These are phyloP conservation scores for Vitis labrusca DNA, from an alignment of 164 flowering plant genomes.

Conservation along the genomic window DNA sequence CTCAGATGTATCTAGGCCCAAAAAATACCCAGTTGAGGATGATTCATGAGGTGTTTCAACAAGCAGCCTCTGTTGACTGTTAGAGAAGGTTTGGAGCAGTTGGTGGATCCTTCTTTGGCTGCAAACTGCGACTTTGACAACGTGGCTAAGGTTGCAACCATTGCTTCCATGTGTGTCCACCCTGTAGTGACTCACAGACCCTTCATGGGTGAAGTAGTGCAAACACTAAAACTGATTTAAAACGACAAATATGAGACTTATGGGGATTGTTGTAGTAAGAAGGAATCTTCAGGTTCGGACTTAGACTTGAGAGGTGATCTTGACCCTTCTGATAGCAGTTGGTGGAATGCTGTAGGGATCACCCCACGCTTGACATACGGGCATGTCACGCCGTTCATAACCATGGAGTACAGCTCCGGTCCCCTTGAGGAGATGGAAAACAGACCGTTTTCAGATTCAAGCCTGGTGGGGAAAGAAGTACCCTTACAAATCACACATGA, in stretches of 20 bases:
- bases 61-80: conserved; percentile 65
- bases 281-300: conserved; percentile 68
- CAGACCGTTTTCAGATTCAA: conserved; percentile 56
- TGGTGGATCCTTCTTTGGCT: conserved; percentile 78
- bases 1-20: no score
- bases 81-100: conserved; percentile 72
- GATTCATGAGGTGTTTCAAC: no score
- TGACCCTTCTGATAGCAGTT: conserved; percentile 61
- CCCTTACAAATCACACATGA: conserved; percentile 52
- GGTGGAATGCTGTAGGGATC: conserved; percentile 70
- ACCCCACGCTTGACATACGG: conserved; percentile 64
- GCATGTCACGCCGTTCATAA: conserved; percentile 69
- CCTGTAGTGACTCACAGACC: conserved; percentile 91
- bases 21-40: no score
- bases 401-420: conserved; percentile 88
- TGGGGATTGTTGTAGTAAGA: conserved; percentile 61
- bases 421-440: conserved; percentile 70
- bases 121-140: conserved; percentile 70
- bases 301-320: conserved; percentile 61
- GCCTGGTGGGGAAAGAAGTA: conserved; percentile 39
- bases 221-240: conserved; percentile 86
- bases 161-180: conserved; percentile 95
- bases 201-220: conserved; percentile 99
- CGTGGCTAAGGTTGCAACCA: conserved; percentile 92
- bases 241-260: conserved; percentile 72